A percentile compares a stretch with the other conserved stretches of the same genome.
These are phyloP conservation scores for Monilinia vaccinii-corymbosi DNA, from an alignment of 2,329 filamentous ascomycete genomes.

Conservation along the genomic window DNA sequence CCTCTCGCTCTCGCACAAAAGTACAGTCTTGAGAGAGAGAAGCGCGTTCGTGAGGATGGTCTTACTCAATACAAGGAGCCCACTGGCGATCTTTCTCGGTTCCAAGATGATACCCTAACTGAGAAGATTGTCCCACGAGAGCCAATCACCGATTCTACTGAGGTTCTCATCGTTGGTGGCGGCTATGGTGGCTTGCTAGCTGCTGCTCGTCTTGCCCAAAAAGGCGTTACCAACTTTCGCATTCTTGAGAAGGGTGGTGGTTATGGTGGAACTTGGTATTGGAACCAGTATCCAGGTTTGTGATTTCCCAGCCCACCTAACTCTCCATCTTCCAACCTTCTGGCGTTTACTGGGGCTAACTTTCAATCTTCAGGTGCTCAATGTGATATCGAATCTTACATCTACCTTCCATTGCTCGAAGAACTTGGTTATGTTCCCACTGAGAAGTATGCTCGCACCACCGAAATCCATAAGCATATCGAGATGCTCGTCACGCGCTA, in stretches of 20 bases:
- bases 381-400: slow-evolving; percentile 11
- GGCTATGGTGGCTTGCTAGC: slow-evolving; percentile 33
- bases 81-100: not conserved
- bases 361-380: slow-evolving; percentile 41
- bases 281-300: slow-evolving; percentile 48
- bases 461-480: slow-evolving; percentile 49
- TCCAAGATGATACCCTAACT: slow-evolving; percentile 1
- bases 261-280: slow-evolving; percentile 41
- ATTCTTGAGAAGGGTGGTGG: slow-evolving; percentile 34
- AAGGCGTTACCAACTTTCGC: slow-evolving; percentile 36
- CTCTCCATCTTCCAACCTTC: slow-evolving; percentile 31
- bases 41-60: slow-evolving; percentile 7
- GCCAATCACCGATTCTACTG: not conserved
- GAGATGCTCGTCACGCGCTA: slow-evolving; percentile 43
- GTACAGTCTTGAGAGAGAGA: slow-evolving; percentile 1
- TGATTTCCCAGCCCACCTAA: slow-evolving; percentile 16
- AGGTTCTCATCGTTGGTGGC: slow-evolving; percentile 33
- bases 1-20: slow-evolving; percentile 4
- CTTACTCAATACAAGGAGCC: slow-evolving; percentile 9
- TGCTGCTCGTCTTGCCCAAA: slow-evolving; percentile 34
- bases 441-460: slow-evolving; percentile 50
- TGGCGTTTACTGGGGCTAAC: slow-evolving; percentile 40
- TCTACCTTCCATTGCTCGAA: slow-evolving; percentile 8
- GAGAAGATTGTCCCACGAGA: not conserved
- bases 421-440: slow-evolving; percentile 32